Evolutionary conservation across 371 early-diverging fungal genomes (phyloP), one percentile per base, ranked within the genome.

Genomic region (Mortierella sp.): DNA sequence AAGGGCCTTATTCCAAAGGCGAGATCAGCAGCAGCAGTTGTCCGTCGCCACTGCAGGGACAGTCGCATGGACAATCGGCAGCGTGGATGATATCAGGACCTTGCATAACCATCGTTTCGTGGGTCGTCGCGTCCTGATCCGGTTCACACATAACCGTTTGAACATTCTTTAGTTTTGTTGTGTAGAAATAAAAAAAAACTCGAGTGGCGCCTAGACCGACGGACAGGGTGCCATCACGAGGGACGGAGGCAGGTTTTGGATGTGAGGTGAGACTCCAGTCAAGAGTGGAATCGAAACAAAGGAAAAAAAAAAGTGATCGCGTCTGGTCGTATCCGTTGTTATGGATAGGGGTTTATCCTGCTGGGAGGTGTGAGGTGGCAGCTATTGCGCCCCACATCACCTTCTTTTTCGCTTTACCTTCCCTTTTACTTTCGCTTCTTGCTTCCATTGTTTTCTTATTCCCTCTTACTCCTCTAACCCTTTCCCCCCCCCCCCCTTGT

Each of bases 1-100:
- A 58, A 31, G 11, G 81, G 81, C 2, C 53, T 80, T 19, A 77
- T 80, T 31, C 77, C 81, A 0, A 80, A 77, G 43, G 66, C 70
- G 19, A 26, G 67, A 5, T 73, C 75, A 0, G 47, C 10, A 22
- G 31, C n/a, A n/a, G 70, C 34, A 7, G 16, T 16, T 34, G 34
- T 2, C 19, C 8, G 34, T 50, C 50, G 50, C 50, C 50, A 10
- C 24, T 22, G 50, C 50, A n/a, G 10, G 16, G n/a, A n/a, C n/a
- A n/a, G n/a, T n/a, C n/a, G n/a, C n/a, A n/a, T n/a, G n/a, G n/a
- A n/a, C n/a, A n/a, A n/a, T n/a, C n/a, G n/a, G n/a, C n/a, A n/a
- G n/a, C n/a, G n/a, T n/a, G n/a, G n/a, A n/a, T n/a, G n/a, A n/a
- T n/a, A n/a, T n/a, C n/a, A n/a, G n/a, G n/a, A n/a, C n/a, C n/a